Evolutionary conservation across 495 filamentous ascomycete species (phyloP), one percentile per base, ranked within the genome.

Genomic region (Penicillium crystallinum): DNA sequence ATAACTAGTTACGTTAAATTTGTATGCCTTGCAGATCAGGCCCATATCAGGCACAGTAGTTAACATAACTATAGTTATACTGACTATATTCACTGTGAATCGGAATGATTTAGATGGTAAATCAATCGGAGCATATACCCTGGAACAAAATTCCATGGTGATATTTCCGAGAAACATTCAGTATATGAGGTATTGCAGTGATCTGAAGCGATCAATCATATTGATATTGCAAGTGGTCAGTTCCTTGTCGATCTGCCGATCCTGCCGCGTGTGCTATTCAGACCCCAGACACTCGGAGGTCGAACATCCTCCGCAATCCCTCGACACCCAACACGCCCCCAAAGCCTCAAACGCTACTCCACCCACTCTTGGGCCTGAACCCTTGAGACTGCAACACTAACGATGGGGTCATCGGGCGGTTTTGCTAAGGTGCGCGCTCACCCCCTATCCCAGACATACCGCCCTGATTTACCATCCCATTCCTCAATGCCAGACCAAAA

Each of bases 331-430:
- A 25, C n/a, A 6, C 37, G n/a, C 21, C 22, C 15, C n/a, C 6
- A 4, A 36, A 34, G 9, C 2, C 10, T 14, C 34, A 15, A 15
- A 36, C 23, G 15, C 22, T 2, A 41, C 15, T 43, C 23, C 1
- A 29, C 8, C n/a, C 4, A 11, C 8, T 43, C n/a, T 29, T 29
- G 27, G 40, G n/a, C 15, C 7, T 11, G 4, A 30, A 36, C 17
- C 6, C 23, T n/a, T 17, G 9, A 27, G 7, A 11, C 9, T 12
- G 8, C 25, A 29, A 1, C 21, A 27, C 3, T 27, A 14, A 43
- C n/a, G 1, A 71, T 71, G 65, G 67, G 67, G 19, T 65, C 68
- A 48, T 64, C 62, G 44, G 38, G 53, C 14, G 64, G 52, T 12
- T 62, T 68, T 42, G 62, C 68, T 51, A 76, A 70, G 66, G 67